phyloP scores from a whole-genome alignment of 495 filamentous ascomycete genomes.

The Aspergillus cristatus region DNA sequence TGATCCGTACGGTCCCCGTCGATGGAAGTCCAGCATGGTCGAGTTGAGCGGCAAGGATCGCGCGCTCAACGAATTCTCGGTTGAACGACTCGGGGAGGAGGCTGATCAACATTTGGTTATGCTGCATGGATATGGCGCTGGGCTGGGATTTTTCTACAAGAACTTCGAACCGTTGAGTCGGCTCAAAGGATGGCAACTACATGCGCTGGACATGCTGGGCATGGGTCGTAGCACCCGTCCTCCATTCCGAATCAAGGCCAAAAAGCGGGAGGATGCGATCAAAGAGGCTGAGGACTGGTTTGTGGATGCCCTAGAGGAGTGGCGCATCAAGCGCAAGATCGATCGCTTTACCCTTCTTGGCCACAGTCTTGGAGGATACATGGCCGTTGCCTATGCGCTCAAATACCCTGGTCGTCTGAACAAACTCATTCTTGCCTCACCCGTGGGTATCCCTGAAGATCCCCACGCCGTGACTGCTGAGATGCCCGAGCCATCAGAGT shows the following conservation, averaged over 20 bases:
- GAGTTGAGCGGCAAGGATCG: constrained; percentile 76
- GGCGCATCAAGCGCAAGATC: constrained; percentile 78
- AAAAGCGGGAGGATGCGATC: constrained; percentile 72
- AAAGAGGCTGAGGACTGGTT: constrained; percentile 93
- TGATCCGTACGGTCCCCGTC: constrained; percentile 79
- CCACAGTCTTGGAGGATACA: constrained; percentile 89
- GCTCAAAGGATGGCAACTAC: constrained; percentile 74
- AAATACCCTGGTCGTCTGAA: constrained; percentile 93
- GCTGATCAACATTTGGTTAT: constrained; percentile 84
- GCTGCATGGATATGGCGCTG: constrained; percentile 94
- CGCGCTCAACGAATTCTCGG: constrained; percentile 83
- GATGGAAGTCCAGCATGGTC: constrained; percentile 81
- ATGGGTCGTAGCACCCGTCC: constrained; percentile 89
- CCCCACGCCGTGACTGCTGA: constrained; percentile 78
- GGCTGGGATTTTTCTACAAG: constrained; percentile 93
- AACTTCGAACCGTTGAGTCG: constrained; percentile 86
- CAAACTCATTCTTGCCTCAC: constrained; percentile 89
- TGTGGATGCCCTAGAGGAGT: constrained; percentile 91
- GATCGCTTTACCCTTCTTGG: constrained; percentile 89
- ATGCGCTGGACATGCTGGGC: constrained; percentile 83
- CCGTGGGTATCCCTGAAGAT: constrained; percentile 91
- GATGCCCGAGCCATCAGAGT: constrained; percentile 66
- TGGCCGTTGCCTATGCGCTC: constrained; percentile 87
- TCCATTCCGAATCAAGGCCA: constrained; percentile 71
- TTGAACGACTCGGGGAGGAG: constrained; percentile 72